Conservation (phyloP, 2,329 filamentous ascomycete species). For the Colletotrichum kahawae region DNA sequence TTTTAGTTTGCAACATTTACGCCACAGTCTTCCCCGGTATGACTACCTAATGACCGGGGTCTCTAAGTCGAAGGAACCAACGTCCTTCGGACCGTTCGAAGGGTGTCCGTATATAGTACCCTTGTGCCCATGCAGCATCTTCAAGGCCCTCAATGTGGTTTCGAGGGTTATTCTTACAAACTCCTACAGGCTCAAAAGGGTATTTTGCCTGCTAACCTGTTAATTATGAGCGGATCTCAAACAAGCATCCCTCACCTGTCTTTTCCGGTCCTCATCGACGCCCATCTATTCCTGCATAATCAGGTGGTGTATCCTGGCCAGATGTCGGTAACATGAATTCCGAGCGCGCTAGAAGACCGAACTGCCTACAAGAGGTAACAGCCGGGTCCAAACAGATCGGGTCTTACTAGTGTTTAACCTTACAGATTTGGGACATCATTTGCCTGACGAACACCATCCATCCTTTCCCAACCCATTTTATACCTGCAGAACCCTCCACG, state of each 20-base stretch:
- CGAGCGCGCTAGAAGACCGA: not conserved
- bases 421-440: fast-evolving
- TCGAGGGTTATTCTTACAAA: fast-evolving
- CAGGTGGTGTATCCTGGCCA: fast-evolving
- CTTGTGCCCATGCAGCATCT: not conserved
- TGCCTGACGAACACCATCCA: not conserved
- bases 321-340: fast-evolving
- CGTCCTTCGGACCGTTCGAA: not conserved
- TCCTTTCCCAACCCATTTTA: not conserved
- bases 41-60: not conserved
- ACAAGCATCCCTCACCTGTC: not conserved
- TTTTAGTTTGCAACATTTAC: too few relatives aligned
- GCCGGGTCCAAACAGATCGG: fast-evolving
- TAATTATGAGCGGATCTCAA: fast-evolving
- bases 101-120: not conserved
- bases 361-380: fast-evolving
- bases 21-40: not conserved
- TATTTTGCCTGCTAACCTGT: not conserved
- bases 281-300: not conserved
- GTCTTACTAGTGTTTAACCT: fast-evolving
- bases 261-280: not conserved
- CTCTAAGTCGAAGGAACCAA: not conserved
- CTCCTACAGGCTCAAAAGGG: not conserved
- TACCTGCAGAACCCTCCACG: fast-evolving
- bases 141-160: not conserved